Base-by-base conservation (phyloP, 169 alveolate genomes). In the Plasmodium coatneyi region DNA sequence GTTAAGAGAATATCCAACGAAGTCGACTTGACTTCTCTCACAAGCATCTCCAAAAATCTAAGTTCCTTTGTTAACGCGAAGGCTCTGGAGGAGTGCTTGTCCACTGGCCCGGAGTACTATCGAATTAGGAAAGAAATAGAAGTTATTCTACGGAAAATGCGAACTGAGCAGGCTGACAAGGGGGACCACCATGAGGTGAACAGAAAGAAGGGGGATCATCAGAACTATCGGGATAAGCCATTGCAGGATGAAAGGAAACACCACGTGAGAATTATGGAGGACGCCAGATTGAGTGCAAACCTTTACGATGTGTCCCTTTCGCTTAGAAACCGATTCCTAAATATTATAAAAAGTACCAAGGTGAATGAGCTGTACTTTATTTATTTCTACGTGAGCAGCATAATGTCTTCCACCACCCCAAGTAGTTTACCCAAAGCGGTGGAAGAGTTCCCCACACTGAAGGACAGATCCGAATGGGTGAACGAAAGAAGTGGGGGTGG, bases 81-180 rank as follows among this genome's bases (percentile, higher is more conserved):
- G 60, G 71, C 95, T 32, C 83, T 91, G 54, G 95, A 91, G 71
- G 95, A 91, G 78, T 91, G 95, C 52, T 91, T 91, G 78, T 91
- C 95, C 5, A 91, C 95, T 0, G 95, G 95, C 6, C 92, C 95
- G 2, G 95, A 91, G 41, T 91, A 91, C 74, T 91, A 91, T 52
- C 19, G 95, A 46, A 91, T 91, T 14, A 70, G 95, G 82, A 91
- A 91, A 43, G 95, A 91, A 28, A 82, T 91, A 66, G 86, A 91
- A 71, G 74, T 32, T 4, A 91, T 80, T 41, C 39, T 91, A 28
- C 76, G 36, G 16, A 66, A 66, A 66, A 25, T 66, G n/a, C 76
- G 76, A 16, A 25, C 9, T 30, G 52, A 82, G 28, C 41, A 46
- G 54, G 25, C 70, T 19, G 43, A 89, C 25, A 49, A 25, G 32